Percentiles rank a stretch among this genome's conserved stretches.
Evolutionary conservation across 2,329 filamentous ascomycete genomes (phyloP).

Genomic region (Fusarium solani-melongenae): DNA sequence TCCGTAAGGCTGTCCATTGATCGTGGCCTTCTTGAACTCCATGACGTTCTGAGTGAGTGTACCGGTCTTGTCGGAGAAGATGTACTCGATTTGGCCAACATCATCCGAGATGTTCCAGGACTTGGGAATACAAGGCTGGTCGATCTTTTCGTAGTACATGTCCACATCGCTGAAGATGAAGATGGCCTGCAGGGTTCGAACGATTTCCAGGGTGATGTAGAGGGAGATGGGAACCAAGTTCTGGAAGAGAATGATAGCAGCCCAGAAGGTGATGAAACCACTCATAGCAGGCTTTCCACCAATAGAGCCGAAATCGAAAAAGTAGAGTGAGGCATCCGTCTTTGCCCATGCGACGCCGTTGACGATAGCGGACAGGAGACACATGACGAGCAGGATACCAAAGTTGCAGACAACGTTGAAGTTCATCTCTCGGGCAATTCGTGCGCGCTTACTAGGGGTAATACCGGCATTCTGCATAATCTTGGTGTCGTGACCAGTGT

Average conservation of each 20-base stretch:
- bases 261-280: constrained; percentile 97
- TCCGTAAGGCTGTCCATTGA: constrained; percentile 96
- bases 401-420: constrained; percentile 99
- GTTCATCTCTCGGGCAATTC: constrained; percentile 93
- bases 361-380: constrained; percentile 84
- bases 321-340: constrained; percentile 77
- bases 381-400: constrained; percentile 88
- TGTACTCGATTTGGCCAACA: constrained; percentile 97
- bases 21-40: constrained; percentile 99
- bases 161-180: constrained; percentile 97
- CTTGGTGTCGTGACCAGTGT: constrained; percentile 96
- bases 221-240: constrained; percentile 98
- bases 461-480: constrained; percentile 99
- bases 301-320: constrained; percentile 88
- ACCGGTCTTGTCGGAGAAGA: constrained; percentile 98
- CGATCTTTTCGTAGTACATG: constrained; percentile 97
- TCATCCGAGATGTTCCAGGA: constrained; percentile 99
- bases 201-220: constrained; percentile 96
- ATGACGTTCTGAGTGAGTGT: constrained; percentile 97
- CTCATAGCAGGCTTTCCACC: constrained; percentile 80
- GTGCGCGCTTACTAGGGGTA: constrained; percentile 92
- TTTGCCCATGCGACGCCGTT: constrained; percentile 86
- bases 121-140: constrained; percentile 95
- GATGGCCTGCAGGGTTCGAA: constrained; percentile 90
- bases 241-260: constrained; percentile 93